These are phyloP conservation scores for Trichosporon coremiiforme DNA, from an alignment of 1,284 basidiomycete species.

Conservation along the genomic window DNA sequence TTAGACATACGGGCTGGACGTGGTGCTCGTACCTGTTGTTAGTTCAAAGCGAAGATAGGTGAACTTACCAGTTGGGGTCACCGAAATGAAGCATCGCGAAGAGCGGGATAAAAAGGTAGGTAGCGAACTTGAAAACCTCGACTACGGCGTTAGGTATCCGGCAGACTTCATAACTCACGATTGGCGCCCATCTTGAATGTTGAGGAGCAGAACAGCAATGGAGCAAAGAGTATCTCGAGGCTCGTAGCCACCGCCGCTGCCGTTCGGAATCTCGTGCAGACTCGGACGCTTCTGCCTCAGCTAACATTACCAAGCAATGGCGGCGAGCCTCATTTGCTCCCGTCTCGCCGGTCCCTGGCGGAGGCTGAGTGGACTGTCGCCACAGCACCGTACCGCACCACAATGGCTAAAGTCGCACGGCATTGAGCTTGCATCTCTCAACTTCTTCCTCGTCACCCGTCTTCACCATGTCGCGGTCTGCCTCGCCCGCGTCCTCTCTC, in stretches of 20 bases:
- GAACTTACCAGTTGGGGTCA: slow-evolving; percentile 75
- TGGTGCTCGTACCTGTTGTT: slow-evolving; percentile 34
- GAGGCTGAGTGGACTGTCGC: slow-evolving; percentile 22
- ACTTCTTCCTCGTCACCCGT: slow-evolving; percentile 5
- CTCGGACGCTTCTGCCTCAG: slow-evolving; percentile 1
- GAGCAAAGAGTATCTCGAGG: neutral
- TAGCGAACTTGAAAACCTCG: slow-evolving; percentile 82
- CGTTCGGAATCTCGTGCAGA: slow-evolving; percentile 18
- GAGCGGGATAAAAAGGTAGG: slow-evolving; percentile 87
- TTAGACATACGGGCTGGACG: slow-evolving; percentile 32
- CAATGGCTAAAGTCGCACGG: neutral
- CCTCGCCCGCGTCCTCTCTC: slow-evolving; percentile 52
- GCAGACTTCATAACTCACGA: slow-evolving; percentile 17
- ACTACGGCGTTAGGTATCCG: slow-evolving; percentile 49
- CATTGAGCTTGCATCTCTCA: neutral
- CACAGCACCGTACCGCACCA: neutral
- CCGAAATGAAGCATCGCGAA: slow-evolving; percentile 82
- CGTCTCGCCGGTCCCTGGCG: slow-evolving; percentile 11
- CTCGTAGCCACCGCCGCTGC: neutral
- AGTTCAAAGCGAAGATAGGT: neutral
- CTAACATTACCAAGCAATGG: slow-evolving; percentile 7
- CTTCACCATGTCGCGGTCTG: slow-evolving; percentile 45
- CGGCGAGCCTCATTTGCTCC: slow-evolving; percentile 21
- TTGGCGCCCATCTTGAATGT: slow-evolving; percentile 31
- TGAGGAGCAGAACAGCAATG: neutral